phyloP scores from a whole-genome alignment of 148 eudicot species.

The Bassia scoparia region DNA sequence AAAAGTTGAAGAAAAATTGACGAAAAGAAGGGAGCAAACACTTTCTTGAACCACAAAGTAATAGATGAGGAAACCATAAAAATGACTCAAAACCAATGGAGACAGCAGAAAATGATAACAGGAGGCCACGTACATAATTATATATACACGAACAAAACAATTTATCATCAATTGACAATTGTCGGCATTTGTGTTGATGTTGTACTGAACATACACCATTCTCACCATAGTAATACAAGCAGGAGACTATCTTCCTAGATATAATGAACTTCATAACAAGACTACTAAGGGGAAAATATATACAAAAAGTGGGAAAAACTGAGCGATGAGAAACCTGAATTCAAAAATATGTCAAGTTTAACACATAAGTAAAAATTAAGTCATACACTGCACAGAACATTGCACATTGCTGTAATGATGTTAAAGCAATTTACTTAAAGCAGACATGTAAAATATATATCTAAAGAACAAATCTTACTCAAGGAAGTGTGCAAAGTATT shows the following conservation, averaged over 20 bases:
- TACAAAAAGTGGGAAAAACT: too few relatives aligned
- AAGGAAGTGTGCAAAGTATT: neutral
- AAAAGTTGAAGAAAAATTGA: too few relatives aligned
- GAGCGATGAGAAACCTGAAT: neutral
- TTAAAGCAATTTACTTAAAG: neutral
- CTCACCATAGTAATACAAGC: neutral
- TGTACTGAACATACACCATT: neutral
- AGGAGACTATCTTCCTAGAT: neutral
- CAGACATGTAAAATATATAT: neutral
- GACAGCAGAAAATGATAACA: neutral
- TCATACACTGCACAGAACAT: neutral
- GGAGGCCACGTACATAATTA: too few relatives aligned
- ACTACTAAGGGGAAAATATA: neutral
- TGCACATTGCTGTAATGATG: neutral
- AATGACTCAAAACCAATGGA: neutral
- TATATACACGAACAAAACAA: neutral
- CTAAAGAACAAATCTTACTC: neutral
- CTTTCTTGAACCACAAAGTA: neutral
- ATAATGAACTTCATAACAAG: neutral
- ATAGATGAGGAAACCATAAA: neutral
- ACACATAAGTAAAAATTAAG: neutral
- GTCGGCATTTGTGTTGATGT: neutral
- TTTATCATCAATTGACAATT: neutral
- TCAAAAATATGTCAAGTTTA: neutral
- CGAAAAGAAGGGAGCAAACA: neutral